Evolutionary conservation across 306 rosid species (phyloP).

Genomic region (Fragaria ananassa): DNA sequence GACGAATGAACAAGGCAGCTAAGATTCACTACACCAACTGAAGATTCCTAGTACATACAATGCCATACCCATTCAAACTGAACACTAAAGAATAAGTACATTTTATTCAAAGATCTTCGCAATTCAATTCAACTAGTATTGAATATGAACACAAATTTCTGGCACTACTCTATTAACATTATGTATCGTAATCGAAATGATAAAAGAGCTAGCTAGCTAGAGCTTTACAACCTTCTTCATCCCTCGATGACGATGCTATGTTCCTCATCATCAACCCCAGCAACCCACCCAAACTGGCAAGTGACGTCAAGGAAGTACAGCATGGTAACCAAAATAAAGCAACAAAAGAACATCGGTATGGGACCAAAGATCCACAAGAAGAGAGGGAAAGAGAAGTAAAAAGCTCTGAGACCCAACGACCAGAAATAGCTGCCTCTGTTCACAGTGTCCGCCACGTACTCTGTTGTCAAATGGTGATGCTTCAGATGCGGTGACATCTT

Average conservation of each 20-base stretch:
- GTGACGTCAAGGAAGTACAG: conserved; percentile 69
- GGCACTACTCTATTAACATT: not conserved
- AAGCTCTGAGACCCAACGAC: conserved; percentile 82
- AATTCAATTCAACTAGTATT: conserved; percentile 11
- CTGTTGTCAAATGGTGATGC: conserved; percentile 42
- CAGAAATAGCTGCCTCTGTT: conserved; percentile 80
- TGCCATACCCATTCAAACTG: too few species aligned
- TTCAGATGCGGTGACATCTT: conserved; percentile 32
- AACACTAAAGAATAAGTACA: not conserved
- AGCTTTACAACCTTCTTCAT: conserved; percentile 36
- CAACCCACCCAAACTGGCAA: conserved; percentile 45
- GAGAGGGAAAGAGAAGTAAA: conserved; percentile 81
- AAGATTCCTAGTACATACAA: too few species aligned
- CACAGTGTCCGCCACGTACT: conserved; percentile 65
- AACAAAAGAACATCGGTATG: conserved; percentile 62
- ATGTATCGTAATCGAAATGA: not conserved
- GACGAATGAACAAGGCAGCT: too few species aligned
- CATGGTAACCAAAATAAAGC: conserved; percentile 45
- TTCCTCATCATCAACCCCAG: conserved; percentile 14
- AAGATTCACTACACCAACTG: too few species aligned
- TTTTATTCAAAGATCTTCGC: not conserved
- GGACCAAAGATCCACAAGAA: conserved; percentile 91
- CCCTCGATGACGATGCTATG: not conserved
- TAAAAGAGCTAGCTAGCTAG: not conserved
- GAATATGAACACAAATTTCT: not conserved